phyloP scores from a whole-genome alignment of 768 basidiomycete species.

The Tricholoma sp. region DNA sequence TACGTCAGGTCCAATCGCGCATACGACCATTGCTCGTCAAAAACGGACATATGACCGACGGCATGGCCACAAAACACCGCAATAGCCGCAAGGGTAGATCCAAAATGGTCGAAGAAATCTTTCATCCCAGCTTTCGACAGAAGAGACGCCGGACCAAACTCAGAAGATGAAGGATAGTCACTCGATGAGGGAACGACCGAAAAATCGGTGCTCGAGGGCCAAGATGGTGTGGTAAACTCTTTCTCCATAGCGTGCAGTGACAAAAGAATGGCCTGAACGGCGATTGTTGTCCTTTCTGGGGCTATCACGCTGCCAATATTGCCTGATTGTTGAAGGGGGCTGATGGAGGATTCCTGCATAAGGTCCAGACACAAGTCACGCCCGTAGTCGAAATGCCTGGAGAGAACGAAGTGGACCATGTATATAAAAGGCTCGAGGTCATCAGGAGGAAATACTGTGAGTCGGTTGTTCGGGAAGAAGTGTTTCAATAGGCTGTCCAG shows the following conservation, averaged over 20 bases:
- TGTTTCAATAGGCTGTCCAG: constrained; percentile 69
- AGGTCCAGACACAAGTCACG: constrained; percentile 76
- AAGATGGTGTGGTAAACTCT: constrained; percentile 63
- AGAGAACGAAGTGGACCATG: constrained; percentile 77
- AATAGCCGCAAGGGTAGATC: constrained; percentile 50
- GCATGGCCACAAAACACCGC: constrained; percentile 54
- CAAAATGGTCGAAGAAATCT: constrained; percentile 66
- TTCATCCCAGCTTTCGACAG: constrained; percentile 61
- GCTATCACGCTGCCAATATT: constrained; percentile 43
- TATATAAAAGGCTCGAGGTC: constrained; percentile 75
- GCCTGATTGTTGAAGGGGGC: constrained; percentile 33
- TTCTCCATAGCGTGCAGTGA: constrained; percentile 69
- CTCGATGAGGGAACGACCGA: constrained; percentile 42
- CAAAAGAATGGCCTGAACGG: constrained; percentile 70
- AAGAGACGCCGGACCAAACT: constrained; percentile 49
- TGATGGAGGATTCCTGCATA: constrained; percentile 62
- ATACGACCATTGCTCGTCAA: constrained; percentile 80
- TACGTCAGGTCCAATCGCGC: constrained; percentile 53
- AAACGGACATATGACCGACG: constrained; percentile 73
- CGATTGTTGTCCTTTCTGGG: constrained; percentile 70
- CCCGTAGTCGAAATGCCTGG: constrained; percentile 81
- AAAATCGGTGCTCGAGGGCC: constrained; percentile 79
- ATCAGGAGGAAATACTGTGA: constrained; percentile 58
- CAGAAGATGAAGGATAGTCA: constrained; percentile 70
- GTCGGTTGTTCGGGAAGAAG: constrained; percentile 73